Base-by-base conservation (phyloP, 345 rosid species). In the Rhodamnia rubescens region DNA sequence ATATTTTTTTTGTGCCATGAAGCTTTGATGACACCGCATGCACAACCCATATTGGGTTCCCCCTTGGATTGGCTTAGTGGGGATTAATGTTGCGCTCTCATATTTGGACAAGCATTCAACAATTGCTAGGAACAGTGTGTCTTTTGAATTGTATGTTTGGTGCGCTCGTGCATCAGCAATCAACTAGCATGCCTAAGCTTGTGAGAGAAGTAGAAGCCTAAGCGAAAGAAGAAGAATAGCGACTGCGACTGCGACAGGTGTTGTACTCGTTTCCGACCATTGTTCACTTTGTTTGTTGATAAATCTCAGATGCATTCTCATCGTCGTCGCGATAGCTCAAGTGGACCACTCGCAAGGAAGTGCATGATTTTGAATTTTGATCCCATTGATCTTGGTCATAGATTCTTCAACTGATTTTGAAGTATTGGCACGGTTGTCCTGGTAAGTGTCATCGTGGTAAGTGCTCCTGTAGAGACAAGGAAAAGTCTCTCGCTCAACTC, bases 371-470 rank as follows among this genome's bases (percentile, higher is more conserved):
- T 32, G 24, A 69, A 64, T 64, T 32, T 64, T 32, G 44, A 64
- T 64, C 42, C 42, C 75, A 32, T 32, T 32, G 24, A 32, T 64
- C 78, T 64, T 32, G 44, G 78, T 32, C 1, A 18, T 32, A 32
- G 7, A 18, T 32, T 32, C 42, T 61, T 61, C 42, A 29, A 36
- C 21, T 61, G 22, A 29, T 61, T 29, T 29, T 29, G 22, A 64
- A 32, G 2, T 64, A 0, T 29, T 32, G 32, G 75, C 44, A 64
- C 44, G 11, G 36, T 64, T 16, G 75, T 64, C 75, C 32, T 32
- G 75, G 11, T 0, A 7, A 15, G 22, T 29, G 1, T 29, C 8
- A 61, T 15, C 21, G 18, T 29, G 22, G 1, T 7, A 0, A 0
- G 75, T 64, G 42, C 75, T 22, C 1, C 44, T 32, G 75, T 1